Evolutionary conservation across 2,329 filamentous ascomycete genomes (phyloP).

Genomic region (Colletotrichum sp.): DNA sequence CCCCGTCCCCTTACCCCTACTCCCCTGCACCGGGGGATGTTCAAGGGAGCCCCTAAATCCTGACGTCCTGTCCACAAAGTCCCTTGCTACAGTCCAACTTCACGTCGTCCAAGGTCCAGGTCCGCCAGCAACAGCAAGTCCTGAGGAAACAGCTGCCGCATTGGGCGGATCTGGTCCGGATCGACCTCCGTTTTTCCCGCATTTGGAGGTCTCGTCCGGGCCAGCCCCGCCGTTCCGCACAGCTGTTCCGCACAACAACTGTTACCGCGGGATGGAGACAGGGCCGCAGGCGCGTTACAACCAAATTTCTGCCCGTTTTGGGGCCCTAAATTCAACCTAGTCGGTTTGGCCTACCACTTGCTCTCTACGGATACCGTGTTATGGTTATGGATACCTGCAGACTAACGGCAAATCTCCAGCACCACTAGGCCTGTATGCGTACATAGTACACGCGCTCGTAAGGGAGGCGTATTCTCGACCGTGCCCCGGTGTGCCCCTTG

Average conservation of each 20-base stretch:
- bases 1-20: background rate
- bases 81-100: background rate
- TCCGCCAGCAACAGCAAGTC: background rate
- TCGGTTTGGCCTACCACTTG: background rate
- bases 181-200: conserved; percentile 6
- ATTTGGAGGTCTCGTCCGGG: conserved; percentile 11
- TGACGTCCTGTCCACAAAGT: background rate
- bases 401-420: background rate
- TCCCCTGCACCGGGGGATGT: background rate
- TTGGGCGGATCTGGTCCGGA: conserved; percentile 13
- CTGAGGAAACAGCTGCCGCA: background rate
- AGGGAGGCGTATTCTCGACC: background rate
- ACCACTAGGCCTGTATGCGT: background rate
- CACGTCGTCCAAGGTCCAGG: background rate
- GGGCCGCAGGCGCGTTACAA: background rate
- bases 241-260: background rate
- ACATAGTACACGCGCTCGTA: background rate
- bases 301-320: background rate
- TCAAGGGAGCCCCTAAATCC: background rate
- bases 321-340: background rate
- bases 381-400: background rate
- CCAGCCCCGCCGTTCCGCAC: background rate
- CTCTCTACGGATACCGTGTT: background rate
- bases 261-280: conserved; percentile 2
- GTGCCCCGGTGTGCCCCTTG: background rate